Evolutionary conservation across 2,329 filamentous ascomycete genomes (phyloP).

Genomic region (Hypoxylon sp.): DNA sequence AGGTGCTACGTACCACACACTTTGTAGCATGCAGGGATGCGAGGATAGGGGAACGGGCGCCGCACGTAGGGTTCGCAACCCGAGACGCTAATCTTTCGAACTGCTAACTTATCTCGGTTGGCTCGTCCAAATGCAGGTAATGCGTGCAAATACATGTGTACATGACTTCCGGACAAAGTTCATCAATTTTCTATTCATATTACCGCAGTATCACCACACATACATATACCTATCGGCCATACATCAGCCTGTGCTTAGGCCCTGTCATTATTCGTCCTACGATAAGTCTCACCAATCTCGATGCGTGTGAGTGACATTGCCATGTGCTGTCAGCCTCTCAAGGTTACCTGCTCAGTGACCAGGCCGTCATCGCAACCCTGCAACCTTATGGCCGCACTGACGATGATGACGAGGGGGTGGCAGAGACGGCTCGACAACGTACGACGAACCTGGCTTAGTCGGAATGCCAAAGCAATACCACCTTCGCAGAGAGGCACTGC

Average conservation of each 20-base stretch:
- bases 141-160: constrained; percentile 12
- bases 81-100: constrained; percentile 28
- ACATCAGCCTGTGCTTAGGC: constrained; percentile 6
- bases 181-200: background rate
- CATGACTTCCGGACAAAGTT: background rate
- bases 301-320: constrained; percentile 34
- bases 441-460: constrained; percentile 6
- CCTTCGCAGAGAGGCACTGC: background rate
- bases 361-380: constrained; percentile 31
- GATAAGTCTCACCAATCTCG: constrained; percentile 29
- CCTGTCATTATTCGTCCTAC: constrained; percentile 22
- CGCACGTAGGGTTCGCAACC: constrained; percentile 40
- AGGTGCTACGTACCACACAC: constrained; percentile 16
- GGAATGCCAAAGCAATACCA: constrained; percentile 15
- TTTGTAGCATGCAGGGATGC: constrained; percentile 2
- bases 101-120: constrained; percentile 22
- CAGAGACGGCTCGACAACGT: constrained; percentile 16
- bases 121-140: constrained; percentile 17
- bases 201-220: constrained; percentile 15
- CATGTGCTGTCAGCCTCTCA: constrained; percentile 42
- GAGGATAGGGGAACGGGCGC: constrained; percentile 25
- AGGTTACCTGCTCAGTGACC: constrained; percentile 30
- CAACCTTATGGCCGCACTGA: constrained; percentile 30
- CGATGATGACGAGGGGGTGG: constrained; percentile 15
- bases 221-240: background rate